Conservation (phyloP, 495 filamentous ascomycete species). For the Penicillium flavigenum region DNA sequence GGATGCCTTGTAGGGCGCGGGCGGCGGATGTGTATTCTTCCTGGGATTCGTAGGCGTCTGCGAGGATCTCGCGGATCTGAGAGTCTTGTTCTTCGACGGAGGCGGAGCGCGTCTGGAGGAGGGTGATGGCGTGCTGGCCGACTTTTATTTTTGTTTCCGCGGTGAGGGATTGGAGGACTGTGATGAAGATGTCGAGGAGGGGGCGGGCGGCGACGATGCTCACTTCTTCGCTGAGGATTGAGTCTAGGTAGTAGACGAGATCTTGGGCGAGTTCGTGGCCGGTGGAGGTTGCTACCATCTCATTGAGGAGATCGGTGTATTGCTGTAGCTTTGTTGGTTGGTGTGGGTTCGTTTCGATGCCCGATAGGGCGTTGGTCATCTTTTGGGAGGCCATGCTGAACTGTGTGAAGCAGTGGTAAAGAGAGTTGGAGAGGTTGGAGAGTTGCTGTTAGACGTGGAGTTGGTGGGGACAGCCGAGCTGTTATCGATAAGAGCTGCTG, state of each 20-base stretch:
- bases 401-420: neutral
- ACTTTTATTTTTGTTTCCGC: slow-evolving; percentile 66
- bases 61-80: slow-evolving; percentile 74
- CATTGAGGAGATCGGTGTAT: slow-evolving; percentile 66
- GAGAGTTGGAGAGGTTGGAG: neutral
- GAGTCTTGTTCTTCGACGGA: slow-evolving; percentile 85
- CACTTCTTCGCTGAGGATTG: slow-evolving; percentile 64
- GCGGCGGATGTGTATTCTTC: slow-evolving; percentile 82
- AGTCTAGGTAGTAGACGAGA: slow-evolving; percentile 66
- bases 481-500: slow-evolving; percentile 12
- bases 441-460: neutral
- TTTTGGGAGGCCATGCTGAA: slow-evolving; percentile 58
- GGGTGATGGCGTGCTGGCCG: slow-evolving; percentile 63
- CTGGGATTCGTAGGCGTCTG: slow-evolving; percentile 75
- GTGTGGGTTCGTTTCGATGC: slow-evolving; percentile 52
- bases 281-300: slow-evolving; percentile 58
- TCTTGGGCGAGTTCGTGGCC: slow-evolving; percentile 58
- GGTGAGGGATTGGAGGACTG: slow-evolving; percentile 53
- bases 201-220: slow-evolving; percentile 74
- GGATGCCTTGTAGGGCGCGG: slow-evolving; percentile 74
- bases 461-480: slow-evolving; percentile 3
- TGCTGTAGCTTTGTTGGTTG: slow-evolving; percentile 55
- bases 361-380: slow-evolving; percentile 53
- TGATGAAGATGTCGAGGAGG: slow-evolving; percentile 67
- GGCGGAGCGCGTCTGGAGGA: slow-evolving; percentile 62